Conservation (phyloP, 345 rosid species). For the Trapa bicornis region DNA sequence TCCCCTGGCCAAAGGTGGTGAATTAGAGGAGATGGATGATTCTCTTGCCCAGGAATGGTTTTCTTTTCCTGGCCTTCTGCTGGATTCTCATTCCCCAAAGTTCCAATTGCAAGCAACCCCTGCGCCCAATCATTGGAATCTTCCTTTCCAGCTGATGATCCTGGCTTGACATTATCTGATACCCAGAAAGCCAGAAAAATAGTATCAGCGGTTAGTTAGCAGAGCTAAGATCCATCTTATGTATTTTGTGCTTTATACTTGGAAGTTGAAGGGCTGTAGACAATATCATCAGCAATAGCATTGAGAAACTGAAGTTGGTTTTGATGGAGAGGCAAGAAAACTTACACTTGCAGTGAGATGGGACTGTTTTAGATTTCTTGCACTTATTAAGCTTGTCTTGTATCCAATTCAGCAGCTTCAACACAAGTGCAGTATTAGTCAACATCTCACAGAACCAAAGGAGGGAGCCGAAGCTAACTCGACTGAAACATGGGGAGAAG, state of each 20-base stretch:
- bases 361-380: constrained; percentile 14
- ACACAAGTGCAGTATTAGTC: no score
- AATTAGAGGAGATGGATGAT: constrained; percentile 1
- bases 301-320: not conserved
- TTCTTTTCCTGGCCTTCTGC: constrained; percentile 14
- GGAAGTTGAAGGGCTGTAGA: not conserved
- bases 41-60: constrained; percentile 6
- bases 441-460: no score
- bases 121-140: constrained; percentile 58
- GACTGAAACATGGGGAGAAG: no score
- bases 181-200: not conserved
- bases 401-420: constrained; percentile 62
- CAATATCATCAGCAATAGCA: not conserved
- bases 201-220: not conserved
- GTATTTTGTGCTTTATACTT: not conserved
- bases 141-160: constrained; percentile 27
- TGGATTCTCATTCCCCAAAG: constrained; percentile 41
- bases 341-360: constrained; percentile 27
- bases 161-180: not conserved
- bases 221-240: not conserved
- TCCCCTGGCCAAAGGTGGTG: constrained; percentile 16
- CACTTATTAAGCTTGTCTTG: constrained; percentile 39
- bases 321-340: not conserved
- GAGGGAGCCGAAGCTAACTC: no score
- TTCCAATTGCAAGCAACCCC: constrained; percentile 64